These are phyloP conservation scores for Ceratocystis ficicola DNA, from an alignment of 2,329 filamentous ascomycete genomes.

Conservation along the genomic window DNA sequence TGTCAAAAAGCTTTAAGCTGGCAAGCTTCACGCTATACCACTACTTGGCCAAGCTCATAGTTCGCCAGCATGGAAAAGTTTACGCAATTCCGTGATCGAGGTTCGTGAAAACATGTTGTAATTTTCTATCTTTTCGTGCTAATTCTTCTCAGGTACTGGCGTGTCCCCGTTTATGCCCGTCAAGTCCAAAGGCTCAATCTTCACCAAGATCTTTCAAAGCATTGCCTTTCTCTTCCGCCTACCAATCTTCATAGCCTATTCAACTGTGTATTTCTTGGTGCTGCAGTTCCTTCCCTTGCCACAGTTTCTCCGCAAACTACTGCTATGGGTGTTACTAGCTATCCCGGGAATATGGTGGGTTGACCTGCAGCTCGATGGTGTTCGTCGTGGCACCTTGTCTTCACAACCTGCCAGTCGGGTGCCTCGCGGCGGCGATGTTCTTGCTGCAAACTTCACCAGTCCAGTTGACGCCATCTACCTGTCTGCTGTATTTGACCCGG, in stretches of 20 bases:
- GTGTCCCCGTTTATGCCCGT: slow-evolving; percentile 92
- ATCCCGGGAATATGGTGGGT: slow-evolving; percentile 97
- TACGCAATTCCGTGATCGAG: slow-evolving; percentile 82
- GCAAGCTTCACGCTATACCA: neutral
- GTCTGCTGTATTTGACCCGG: slow-evolving; percentile 86
- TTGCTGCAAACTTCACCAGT: slow-evolving; percentile 82
- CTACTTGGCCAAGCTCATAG: neutral
- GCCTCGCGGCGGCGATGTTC: slow-evolving; percentile 66
- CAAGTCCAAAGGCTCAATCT: slow-evolving; percentile 44
- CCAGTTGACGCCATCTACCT: slow-evolving; percentile 90
- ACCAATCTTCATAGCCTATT: slow-evolving; percentile 59
- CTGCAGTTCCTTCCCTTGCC: slow-evolving; percentile 68
- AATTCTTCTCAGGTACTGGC: slow-evolving; percentile 60
- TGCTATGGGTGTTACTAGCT: slow-evolving; percentile 75
- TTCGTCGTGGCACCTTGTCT: slow-evolving; percentile 77
- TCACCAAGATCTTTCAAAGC: slow-evolving; percentile 52
- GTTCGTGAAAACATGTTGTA: slow-evolving; percentile 34
- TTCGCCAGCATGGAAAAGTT: slow-evolving; percentile 72
- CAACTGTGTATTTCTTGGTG: slow-evolving; percentile 61
- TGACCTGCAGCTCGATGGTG: slow-evolving; percentile 93
- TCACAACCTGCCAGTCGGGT: slow-evolving; percentile 61
- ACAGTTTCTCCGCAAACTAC: slow-evolving; percentile 58
- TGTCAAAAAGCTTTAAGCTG: neutral
- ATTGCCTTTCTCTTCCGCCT: slow-evolving; percentile 72
- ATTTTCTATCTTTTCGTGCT: neutral